Conservation (phyloP, 768 basidiomycete genomes). For the Psilocybe subaeruginosa region DNA sequence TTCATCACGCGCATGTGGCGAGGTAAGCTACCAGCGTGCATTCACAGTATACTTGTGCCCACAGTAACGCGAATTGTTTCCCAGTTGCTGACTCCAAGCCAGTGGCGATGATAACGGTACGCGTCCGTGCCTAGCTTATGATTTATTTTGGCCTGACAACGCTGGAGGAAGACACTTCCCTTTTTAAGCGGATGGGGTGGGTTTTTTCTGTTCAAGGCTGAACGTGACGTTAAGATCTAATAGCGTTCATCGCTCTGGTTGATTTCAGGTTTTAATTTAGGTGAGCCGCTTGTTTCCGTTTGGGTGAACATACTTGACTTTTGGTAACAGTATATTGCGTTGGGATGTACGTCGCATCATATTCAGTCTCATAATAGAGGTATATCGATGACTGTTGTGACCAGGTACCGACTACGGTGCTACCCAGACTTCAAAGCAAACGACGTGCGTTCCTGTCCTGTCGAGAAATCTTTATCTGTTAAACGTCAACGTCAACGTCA, state of each 20-base stretch:
- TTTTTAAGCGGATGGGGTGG: constrained; percentile 3
- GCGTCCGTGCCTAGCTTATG: not conserved
- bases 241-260: not conserved
- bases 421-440: constrained; percentile 8
- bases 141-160: not conserved
- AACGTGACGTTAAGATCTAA: not conserved
- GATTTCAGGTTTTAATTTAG: not conserved
- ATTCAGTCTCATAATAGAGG: not conserved
- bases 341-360: not conserved
- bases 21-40: not conserved
- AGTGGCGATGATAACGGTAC: not conserved
- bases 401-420: constrained; percentile 4
- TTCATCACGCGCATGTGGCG: constrained; percentile 8
- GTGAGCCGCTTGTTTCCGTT: not conserved
- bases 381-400: not conserved
- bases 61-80: not conserved
- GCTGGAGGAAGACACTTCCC: not conserved
- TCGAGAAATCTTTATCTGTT: not conserved
- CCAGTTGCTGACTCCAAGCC: not conserved
- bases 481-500: not conserved
- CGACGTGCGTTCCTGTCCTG: not conserved
- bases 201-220: not conserved
- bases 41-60: no score
- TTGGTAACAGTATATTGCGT: not conserved
- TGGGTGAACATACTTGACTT: not conserved